phyloP scores from a whole-genome alignment of 495 filamentous ascomycete genomes.

The Daldinia concentrica region DNA sequence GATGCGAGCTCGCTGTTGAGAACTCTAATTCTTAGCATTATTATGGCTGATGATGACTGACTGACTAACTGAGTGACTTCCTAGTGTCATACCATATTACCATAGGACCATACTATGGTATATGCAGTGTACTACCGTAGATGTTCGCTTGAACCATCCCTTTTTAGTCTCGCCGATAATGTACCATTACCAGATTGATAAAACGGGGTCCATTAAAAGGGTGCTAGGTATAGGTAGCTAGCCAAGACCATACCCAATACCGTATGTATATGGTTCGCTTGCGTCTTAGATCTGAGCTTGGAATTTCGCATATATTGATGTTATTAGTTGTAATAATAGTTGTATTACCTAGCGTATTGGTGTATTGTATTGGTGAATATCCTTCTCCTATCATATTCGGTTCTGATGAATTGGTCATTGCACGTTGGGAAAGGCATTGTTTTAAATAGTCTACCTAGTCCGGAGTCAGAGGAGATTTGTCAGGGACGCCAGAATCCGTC shows the following conservation, averaged over 20 bases:
- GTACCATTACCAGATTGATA: conserved; percentile 27
- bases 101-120: not conserved
- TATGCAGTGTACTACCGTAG: conserved; percentile 4
- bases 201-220: conserved; percentile 22
- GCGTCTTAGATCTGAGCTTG: not conserved
- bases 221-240: conserved; percentile 28
- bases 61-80: not conserved
- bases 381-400: not conserved
- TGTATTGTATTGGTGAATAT: not conserved
- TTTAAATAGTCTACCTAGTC: not conserved
- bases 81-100: not conserved
- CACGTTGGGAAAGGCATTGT: conserved; percentile 1
- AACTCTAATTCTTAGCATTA: conserved; percentile 26
- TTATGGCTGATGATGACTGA: conserved; percentile 4
- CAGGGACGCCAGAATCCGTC: conserved; percentile 26
- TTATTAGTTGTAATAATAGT: not conserved
- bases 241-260: conserved; percentile 27
- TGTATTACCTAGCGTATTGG: not conserved
- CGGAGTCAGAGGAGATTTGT: conserved; percentile 18
- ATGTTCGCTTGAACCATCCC: conserved; percentile 35
- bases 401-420: not conserved
- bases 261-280: not conserved
- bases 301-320: not conserved
- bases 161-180: conserved; percentile 31
- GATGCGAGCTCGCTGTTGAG: conserved; percentile 19